A percentile compares a stretch with the other conserved stretches of the same genome.
These are phyloP conservation scores for Neonectria sp. DNA, from an alignment of 2,329 filamentous ascomycete genomes.

Conservation along the genomic window DNA sequence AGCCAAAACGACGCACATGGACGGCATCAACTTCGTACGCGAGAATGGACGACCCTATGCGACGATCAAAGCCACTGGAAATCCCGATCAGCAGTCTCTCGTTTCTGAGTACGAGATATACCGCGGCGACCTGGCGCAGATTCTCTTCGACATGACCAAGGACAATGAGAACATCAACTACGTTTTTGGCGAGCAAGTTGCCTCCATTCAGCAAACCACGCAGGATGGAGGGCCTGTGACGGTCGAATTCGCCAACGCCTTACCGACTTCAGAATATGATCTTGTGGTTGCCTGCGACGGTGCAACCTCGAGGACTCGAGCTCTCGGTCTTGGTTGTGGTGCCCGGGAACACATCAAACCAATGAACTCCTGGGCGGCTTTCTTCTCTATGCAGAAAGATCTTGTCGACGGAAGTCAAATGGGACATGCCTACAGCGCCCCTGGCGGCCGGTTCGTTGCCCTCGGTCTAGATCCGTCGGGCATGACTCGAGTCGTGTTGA, in stretches of 20 bases:
- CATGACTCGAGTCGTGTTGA: constrained; percentile 50
- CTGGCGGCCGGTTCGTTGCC: constrained; percentile 56
- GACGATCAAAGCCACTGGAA: constrained; percentile 51
- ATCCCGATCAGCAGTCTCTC: constrained; percentile 59
- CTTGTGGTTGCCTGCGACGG: constrained; percentile 66
- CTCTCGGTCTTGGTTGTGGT: constrained; percentile 58
- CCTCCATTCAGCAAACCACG: constrained; percentile 54
- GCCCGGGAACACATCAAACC: constrained; percentile 56
- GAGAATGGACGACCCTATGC: constrained; percentile 55
- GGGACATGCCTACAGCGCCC: constrained; percentile 54
- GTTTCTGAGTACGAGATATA: constrained; percentile 69
- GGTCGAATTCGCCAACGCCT: constrained; percentile 58
- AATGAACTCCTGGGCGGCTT: constrained; percentile 58
- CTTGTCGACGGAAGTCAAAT: constrained; percentile 55
- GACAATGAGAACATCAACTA: constrained; percentile 50
- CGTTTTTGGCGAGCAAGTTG: constrained; percentile 49
- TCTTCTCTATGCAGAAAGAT: constrained; percentile 57
- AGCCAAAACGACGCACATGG: constrained; percentile 51
- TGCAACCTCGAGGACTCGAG: constrained; percentile 61
- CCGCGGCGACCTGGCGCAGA: constrained; percentile 61
- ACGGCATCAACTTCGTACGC: constrained; percentile 60
- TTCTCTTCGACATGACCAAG: constrained; percentile 57
- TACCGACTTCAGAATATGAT: constrained; percentile 57
- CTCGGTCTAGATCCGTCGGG: constrained; percentile 53
- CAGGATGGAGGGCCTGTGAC: constrained; percentile 47